Evolutionary conservation across 495 filamentous ascomycete genomes (phyloP), one percentile per base, ranked within the genome.

Genomic region (Extremus antarcticus): DNA sequence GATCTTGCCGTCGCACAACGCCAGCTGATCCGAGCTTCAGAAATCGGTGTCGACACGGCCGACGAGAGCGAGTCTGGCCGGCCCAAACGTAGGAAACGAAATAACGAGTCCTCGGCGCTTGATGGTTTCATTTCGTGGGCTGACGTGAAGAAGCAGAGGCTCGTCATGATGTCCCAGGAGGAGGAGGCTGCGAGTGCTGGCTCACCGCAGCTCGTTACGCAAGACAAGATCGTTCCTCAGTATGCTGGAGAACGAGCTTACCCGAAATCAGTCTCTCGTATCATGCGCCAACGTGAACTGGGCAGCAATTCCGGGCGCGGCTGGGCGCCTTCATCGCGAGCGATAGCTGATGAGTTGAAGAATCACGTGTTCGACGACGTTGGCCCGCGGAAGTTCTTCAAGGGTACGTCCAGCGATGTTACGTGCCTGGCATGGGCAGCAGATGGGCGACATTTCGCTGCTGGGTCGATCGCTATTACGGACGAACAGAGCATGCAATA

Each of bases 401-500:
- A 59, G 7, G 61, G 67, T 2, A 68, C 66, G 25, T 80, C 78
- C 29, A 78, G 80, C 7, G 81, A 84, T 62, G 79, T 86, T 19
- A 67, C 71, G 43, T 78, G 75, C 21, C 69, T 81, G 13, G 70
- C 68, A 25, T 86, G 82, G 82, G 59, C 73, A 0, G 71, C 73
- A 1, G 68, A 78, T 52, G 69, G 73, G 7, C 25, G 64, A 60
- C 48, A n/a, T 7, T 73, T 73, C 50, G 70, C 68, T 39, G 68
- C 64, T 50, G 90, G 90, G 1, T 85, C 87, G 1, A 81, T 83
- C 1, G 82, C 86, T 24, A 79, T 87, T 53, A 81, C 80, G 1
- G 88, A 95, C 63, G 66, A 77, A 0, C 76, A 83, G 51, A 88
- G 86, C 55, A 85, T 89, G 71, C 83, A 88, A 51, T 95, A 95